phyloP scores from a whole-genome alignment of 257 asterid species.

The Buddleja alternifolia region DNA sequence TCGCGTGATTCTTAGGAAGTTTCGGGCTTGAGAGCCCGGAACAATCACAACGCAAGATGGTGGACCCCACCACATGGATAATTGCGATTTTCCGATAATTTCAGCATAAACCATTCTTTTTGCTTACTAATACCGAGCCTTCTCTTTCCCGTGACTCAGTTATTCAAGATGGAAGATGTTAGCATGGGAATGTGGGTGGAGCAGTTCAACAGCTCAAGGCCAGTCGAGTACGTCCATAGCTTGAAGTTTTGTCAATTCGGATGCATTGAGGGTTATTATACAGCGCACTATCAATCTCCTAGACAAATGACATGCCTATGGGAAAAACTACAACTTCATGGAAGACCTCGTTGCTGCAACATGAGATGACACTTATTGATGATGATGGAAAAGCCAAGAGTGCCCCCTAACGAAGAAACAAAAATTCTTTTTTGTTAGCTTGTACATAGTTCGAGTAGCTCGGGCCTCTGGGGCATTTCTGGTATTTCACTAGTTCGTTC shows the following conservation, averaged over 20 bases:
- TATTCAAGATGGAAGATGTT: slow-evolving; percentile 98
- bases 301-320: slow-evolving; percentile 95
- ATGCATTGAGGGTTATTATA: slow-evolving; percentile 74
- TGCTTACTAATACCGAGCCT: background rate
- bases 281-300: slow-evolving; percentile 95
- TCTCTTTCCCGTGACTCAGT: slow-evolving; percentile 43
- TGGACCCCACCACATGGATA: no score
- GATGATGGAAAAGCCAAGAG: background rate
- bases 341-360: slow-evolving; percentile 81
- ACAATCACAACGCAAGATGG: no score
- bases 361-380: slow-evolving; percentile 59
- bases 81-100: no score
- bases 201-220: slow-evolving; percentile 62
- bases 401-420: background rate
- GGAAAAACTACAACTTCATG: slow-evolving; percentile 62
- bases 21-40: no score
- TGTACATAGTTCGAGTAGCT: slow-evolving; percentile 45
- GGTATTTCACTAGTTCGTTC: slow-evolving; percentile 28
- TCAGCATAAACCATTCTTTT: no score
- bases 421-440: slow-evolving; percentile 9
- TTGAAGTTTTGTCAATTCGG: slow-evolving; percentile 94
- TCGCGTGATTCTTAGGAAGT: no score
- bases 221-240: slow-evolving; percentile 77
- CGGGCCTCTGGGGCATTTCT: slow-evolving; percentile 23
- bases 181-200: slow-evolving; percentile 99